A percentile compares a stretch with the other conserved stretches of the same genome.
Conservation (phyloP, 1,284 basidiomycete species). For the Cutaneotrichosporon curvatum region DNA sequence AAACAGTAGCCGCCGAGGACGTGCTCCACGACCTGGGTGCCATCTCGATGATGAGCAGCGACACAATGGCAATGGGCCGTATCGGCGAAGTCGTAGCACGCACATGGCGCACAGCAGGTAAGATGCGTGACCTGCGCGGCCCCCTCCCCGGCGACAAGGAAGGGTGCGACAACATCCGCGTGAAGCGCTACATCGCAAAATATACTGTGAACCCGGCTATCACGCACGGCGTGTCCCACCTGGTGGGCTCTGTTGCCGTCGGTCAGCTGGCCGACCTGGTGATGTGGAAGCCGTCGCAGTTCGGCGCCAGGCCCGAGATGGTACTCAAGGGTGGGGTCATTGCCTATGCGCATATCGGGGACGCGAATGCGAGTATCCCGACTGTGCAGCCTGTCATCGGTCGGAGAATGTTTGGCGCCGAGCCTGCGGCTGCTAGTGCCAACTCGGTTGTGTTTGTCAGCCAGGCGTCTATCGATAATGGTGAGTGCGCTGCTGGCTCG, state of each 20-base stretch:
- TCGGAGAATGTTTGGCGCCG: conserved; percentile 82
- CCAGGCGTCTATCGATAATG: conserved; percentile 60
- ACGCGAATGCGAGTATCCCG: conserved; percentile 88
- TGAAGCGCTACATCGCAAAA: conserved; percentile 93
- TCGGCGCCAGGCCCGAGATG: conserved; percentile 86
- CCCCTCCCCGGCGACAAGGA: conserved; percentile 62
- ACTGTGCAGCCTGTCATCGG: conserved; percentile 82
- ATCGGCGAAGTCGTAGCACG: conserved; percentile 90
- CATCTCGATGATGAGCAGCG: conserved; percentile 92
- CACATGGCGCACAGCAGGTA: conserved; percentile 95
- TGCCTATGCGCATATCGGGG: conserved; percentile 85
- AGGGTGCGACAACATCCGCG: conserved; percentile 80
- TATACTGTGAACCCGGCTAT: conserved; percentile 99
- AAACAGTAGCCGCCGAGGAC: conserved; percentile 97
- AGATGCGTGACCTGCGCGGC: conserved; percentile 77
- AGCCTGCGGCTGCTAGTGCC: conserved; percentile 64
- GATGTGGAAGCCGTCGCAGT: conserved; percentile 86
- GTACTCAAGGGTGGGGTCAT: conserved; percentile 93
- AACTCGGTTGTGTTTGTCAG: conserved; percentile 84
- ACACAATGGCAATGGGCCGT: conserved; percentile 96
- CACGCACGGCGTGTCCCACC: conserved; percentile 81
- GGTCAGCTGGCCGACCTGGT: conserved; percentile 89
- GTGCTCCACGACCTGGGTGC: conserved; percentile 90
- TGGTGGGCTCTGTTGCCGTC: conserved; percentile 75
- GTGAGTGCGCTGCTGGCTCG: conserved; percentile 28